These are phyloP conservation scores for Wallacemonas collosoma DNA, from an alignment of 208 protist genomes.

Conservation along the genomic window DNA sequence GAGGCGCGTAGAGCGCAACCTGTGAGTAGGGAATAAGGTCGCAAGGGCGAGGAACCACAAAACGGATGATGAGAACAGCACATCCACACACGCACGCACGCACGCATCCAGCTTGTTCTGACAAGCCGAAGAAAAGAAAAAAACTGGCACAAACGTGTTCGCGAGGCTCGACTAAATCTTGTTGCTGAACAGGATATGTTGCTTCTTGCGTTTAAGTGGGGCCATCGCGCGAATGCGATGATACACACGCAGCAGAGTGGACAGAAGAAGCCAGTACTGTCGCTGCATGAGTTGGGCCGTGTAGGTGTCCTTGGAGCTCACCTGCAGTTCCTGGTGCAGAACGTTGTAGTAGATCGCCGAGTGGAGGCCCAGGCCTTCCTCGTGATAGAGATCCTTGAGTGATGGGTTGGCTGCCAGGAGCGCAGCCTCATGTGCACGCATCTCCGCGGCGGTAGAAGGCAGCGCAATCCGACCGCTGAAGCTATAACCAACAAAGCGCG, in stretches of 20 bases:
- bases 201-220: conserved; percentile 85
- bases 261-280: conserved; percentile 64
- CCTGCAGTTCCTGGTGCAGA: conserved; percentile 72
- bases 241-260: conserved; percentile 62
- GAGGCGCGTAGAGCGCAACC: background rate
- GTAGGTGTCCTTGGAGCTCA: conserved; percentile 83
- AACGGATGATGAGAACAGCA: background rate
- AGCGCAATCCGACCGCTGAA: conserved; percentile 69
- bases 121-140: conserved; percentile 12
- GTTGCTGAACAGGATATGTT: conserved; percentile 91
- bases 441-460: conserved; percentile 30
- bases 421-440: conserved; percentile 36
- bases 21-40: background rate
- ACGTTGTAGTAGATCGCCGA: conserved; percentile 87
- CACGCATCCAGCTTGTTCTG: background rate
- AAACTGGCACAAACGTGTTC: too few species aligned
- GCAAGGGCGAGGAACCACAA: too few species aligned
- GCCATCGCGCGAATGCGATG: conserved; percentile 80
- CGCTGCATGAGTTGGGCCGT: conserved; percentile 59
- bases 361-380: conserved; percentile 62
- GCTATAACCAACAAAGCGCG: conserved; percentile 79
- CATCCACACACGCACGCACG: background rate
- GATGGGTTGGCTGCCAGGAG: conserved; percentile 42
- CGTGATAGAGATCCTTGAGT: conserved; percentile 40
- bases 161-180: conserved; percentile 39